Base-by-base conservation (phyloP, 495 filamentous ascomycete genomes). In the Podospora pseudoanserina region DNA sequence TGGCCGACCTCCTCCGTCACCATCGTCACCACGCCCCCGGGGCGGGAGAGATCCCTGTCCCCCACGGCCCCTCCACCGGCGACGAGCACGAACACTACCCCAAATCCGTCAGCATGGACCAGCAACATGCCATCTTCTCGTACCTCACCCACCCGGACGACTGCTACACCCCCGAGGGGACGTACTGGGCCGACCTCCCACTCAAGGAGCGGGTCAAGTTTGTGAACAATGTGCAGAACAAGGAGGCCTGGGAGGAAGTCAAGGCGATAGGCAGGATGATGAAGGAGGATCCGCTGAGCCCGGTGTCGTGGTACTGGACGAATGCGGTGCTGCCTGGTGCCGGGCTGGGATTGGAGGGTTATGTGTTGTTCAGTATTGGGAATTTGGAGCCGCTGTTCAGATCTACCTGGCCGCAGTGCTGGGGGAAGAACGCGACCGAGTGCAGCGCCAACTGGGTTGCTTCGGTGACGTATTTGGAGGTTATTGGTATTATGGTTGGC, bases 291-390 rank as follows among this genome's bases (percentile, higher is more conserved):
- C 92, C 92, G 23, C 81, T 96, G 23, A 90, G 88, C 60, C 92
- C 92, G 0, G 60, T 97, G 30, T 83, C 83, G n/a, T 93, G 87
- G 81, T 96, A 96, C 74, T 88, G 93, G 78, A 86, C 86, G 72
- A 95, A 96, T 75, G 92, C 92, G 81, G 88, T 97, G 56, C 83
- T 97, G 49, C 93, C 92, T 60, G 93, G 93, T 79, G 91, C 91
- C 69, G 93, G 93, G 78, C 85, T 97, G 30, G 87, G 91, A 73
- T 84, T 97, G 23, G 93, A 97, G 84, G 92, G 92, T 74, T 96
- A 96, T 79, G 92, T 96, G 54, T 86, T 97, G 34, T 97, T 97
- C 86, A 96, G 92, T 65, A 96, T 97, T 70, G 93, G 93, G 73
- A 96, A 94, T 77, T 76, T 96, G 65, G 87, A 87, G 72, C 90